phyloP scores from a whole-genome alignment of 2,329 filamentous ascomycete genomes.

The Cordyceps farinosa region DNA sequence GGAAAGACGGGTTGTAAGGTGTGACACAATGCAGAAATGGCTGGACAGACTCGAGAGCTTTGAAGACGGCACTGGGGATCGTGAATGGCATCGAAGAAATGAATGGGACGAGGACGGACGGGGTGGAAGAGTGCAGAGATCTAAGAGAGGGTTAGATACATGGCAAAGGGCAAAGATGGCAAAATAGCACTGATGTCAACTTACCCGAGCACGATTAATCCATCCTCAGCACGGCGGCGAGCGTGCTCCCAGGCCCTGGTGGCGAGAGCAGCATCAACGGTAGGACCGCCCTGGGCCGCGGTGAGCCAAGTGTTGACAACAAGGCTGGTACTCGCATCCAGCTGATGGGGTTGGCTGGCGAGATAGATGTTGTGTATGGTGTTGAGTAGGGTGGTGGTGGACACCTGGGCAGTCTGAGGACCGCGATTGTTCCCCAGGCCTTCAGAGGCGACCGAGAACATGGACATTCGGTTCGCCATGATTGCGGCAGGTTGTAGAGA shows the following conservation, averaged over 20 bases:
- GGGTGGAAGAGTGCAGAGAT: constrained; percentile 83
- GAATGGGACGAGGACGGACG: constrained; percentile 79
- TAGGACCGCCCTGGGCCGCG: constrained; percentile 65
- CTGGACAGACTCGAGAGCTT: constrained; percentile 73
- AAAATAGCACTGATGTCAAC: constrained; percentile 27
- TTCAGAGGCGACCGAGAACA: constrained; percentile 65
- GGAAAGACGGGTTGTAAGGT: constrained; percentile 80
- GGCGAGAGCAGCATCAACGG: constrained; percentile 75
- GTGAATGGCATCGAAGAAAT: constrained; percentile 75
- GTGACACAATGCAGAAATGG: constrained; percentile 88
- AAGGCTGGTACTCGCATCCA: constrained; percentile 86
- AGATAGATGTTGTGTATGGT: constrained; percentile 86
- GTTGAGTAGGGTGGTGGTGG: constrained; percentile 89
- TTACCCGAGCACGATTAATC: constrained; percentile 85
- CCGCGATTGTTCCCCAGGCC: constrained; percentile 56
- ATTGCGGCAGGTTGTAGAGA: constrained; percentile 23
- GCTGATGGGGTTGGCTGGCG: constrained; percentile 73
- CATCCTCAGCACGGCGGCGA: constrained; percentile 88
- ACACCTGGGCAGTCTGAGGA: constrained; percentile 74
- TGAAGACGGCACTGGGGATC: constrained; percentile 71
- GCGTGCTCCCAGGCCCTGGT: constrained; percentile 94
- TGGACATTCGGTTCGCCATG: constrained; percentile 65
- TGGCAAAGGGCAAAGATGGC: constrained; percentile 19
- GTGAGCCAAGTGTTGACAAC: constrained; percentile 96
- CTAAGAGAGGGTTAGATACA: constrained; percentile 40